These are phyloP conservation scores for Erysimum cheiranthoides DNA, from an alignment of 345 rosid species.

Conservation along the genomic window DNA sequence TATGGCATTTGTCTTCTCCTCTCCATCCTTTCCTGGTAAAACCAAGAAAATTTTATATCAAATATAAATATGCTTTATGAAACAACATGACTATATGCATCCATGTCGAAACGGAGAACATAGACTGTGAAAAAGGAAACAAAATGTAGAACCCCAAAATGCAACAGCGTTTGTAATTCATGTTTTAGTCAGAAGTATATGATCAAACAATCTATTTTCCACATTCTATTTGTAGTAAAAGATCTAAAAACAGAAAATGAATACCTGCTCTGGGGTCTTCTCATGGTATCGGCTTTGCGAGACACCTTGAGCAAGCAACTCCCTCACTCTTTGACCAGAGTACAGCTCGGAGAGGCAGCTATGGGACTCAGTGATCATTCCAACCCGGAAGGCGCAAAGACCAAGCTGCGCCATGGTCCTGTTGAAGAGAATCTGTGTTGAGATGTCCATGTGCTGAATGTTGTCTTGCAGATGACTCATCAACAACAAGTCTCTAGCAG, in stretches of 20 bases:
- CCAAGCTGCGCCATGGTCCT: slow-evolving; percentile 98
- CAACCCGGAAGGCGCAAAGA: slow-evolving; percentile 86
- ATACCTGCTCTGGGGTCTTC: slow-evolving; percentile 97
- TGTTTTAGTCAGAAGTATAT: slow-evolving; percentile 3
- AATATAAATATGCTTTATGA: background rate
- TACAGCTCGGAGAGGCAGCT: slow-evolving; percentile 91
- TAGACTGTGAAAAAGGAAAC: background rate
- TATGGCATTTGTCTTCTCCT: slow-evolving; percentile 97
- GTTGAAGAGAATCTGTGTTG: slow-evolving; percentile 92
- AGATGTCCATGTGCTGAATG: slow-evolving; percentile 88
- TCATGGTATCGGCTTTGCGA: slow-evolving; percentile 91
- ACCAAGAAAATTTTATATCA: background rate
- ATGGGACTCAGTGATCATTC: slow-evolving; percentile 77
- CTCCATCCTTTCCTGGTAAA: slow-evolving; percentile 80
- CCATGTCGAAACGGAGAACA: slow-evolving; percentile 4
- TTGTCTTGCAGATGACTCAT: slow-evolving; percentile 97
- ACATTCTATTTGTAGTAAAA: background rate
- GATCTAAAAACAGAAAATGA: background rate
- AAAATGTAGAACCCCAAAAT: slow-evolving; percentile 5
- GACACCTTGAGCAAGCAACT: slow-evolving; percentile 97
- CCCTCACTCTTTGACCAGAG: slow-evolving; percentile 91
- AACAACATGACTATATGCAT: slow-evolving; percentile 6
- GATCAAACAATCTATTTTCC: background rate
- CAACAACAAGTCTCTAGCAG: slow-evolving; percentile 78
- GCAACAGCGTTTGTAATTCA: slow-evolving; percentile 4